Evolutionary conservation across 2,329 filamentous ascomycete species (phyloP).

Genomic region (Alternaria alternata): DNA sequence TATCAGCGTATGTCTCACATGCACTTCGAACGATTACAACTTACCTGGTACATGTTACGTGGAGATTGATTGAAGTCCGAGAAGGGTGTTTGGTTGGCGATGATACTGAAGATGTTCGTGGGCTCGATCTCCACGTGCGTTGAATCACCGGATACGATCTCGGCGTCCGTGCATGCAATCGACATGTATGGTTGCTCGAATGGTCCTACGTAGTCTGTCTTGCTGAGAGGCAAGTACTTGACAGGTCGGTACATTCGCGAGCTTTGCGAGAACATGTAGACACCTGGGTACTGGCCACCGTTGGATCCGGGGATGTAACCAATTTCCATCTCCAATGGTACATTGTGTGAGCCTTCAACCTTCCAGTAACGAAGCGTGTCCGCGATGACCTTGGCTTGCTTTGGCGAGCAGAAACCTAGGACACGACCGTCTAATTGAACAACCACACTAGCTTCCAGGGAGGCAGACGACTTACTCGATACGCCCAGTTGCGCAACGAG

Average conservation of each 20-base stretch:
- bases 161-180: slow-evolving; percentile 87
- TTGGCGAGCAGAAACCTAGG: slow-evolving; percentile 87
- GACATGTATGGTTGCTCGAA: slow-evolving; percentile 99
- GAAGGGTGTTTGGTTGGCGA: slow-evolving; percentile 98
- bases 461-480: slow-evolving; percentile 76
- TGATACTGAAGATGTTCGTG: slow-evolving; percentile 95
- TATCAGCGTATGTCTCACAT: not conserved
- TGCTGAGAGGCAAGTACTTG: slow-evolving; percentile 87
- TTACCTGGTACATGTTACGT: slow-evolving; percentile 87
- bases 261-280: slow-evolving; percentile 89
- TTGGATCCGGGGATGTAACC: slow-evolving; percentile 88
- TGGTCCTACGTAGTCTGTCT: slow-evolving; percentile 87
- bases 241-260: slow-evolving; percentile 89
- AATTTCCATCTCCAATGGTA: slow-evolving; percentile 87
- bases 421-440: slow-evolving; percentile 91
- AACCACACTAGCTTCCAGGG: slow-evolving; percentile 82
- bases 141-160: slow-evolving; percentile 85
- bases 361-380: slow-evolving; percentile 96
- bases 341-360: slow-evolving; percentile 80
- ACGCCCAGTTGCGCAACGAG: slow-evolving; percentile 83
- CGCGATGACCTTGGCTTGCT: slow-evolving; percentile 80
- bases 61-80: slow-evolving; percentile 99
- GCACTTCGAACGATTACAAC: not conserved
- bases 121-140: slow-evolving; percentile 95
- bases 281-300: slow-evolving; percentile 92